Evolutionary conservation across 306 rosid species (phyloP).

Genomic region (Sesbania bispinosa): DNA sequence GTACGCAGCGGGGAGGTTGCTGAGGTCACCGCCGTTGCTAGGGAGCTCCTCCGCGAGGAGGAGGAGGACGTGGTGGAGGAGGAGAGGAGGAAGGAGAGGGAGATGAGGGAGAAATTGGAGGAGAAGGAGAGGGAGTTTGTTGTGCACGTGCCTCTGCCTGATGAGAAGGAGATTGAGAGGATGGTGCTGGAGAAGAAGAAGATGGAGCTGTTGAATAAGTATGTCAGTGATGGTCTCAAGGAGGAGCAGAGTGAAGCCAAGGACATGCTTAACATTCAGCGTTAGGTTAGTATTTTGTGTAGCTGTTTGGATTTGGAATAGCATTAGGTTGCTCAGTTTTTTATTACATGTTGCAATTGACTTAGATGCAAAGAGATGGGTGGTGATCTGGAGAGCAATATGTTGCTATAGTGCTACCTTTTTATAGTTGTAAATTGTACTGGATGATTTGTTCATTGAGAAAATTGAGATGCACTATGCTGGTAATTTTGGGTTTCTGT

Average conservation of each 20-base stretch:
- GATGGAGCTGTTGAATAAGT: conserved; percentile 68
- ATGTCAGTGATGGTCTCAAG: conserved; percentile 59
- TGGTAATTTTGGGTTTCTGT: neutral
- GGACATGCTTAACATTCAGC: conserved; percentile 77
- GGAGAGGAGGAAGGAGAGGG: conserved; percentile 47
- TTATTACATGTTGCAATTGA: neutral
- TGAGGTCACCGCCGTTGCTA: neutral
- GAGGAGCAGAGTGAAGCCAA: conserved; percentile 76
- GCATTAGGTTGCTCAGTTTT: neutral
- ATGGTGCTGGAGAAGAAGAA: conserved; percentile 96
- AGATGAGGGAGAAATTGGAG: conserved; percentile 36
- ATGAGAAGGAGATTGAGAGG: conserved; percentile 84
- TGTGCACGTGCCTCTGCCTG: conserved; percentile 89
- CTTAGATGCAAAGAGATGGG: neutral
- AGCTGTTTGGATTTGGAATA: neutral
- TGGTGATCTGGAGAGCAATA: neutral
- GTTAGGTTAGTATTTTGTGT: conserved; percentile 1
- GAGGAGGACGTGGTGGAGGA: conserved; percentile 86
- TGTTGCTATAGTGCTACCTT: neutral
- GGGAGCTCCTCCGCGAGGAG: conserved; percentile 47
- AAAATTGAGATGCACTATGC: neutral
- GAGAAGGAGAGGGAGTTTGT: conserved; percentile 66
- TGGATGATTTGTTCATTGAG: conserved; percentile 7
- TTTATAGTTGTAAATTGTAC: neutral
- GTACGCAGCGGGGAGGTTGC: conserved; percentile 79